Conservation (phyloP, 2,329 filamentous ascomycete genomes). For the Arthroderma uncinatum region DNA sequence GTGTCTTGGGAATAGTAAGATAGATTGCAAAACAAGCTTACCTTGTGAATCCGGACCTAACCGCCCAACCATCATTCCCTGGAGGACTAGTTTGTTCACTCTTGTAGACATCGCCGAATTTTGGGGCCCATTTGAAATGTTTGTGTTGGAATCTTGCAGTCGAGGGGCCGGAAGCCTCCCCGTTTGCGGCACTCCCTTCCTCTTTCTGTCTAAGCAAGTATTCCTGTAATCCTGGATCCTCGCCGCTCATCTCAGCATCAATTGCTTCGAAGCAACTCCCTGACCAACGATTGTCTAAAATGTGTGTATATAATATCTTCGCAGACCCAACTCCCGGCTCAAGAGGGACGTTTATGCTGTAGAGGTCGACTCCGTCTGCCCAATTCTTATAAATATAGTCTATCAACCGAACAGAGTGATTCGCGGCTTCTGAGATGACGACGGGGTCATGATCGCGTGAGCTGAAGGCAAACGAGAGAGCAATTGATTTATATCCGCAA, state of each 20-base stretch:
- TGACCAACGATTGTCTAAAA: conserved; percentile 86
- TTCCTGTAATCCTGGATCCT: conserved; percentile 56
- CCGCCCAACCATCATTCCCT: conserved; percentile 86
- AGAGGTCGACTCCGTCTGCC: conserved; percentile 66
- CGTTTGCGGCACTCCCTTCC: conserved; percentile 28
- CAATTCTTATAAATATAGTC: conserved; percentile 69
- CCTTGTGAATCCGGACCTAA: conserved; percentile 80
- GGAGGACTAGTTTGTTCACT: conserved; percentile 69
- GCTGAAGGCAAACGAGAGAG: conserved; percentile 84
- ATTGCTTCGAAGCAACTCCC: conserved; percentile 80
- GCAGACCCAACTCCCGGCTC: conserved; percentile 59
- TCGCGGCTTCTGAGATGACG: conserved; percentile 66
- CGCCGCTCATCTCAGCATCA: conserved; percentile 50
- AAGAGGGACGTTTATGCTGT: conserved; percentile 81
- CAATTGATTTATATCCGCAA: conserved; percentile 60
- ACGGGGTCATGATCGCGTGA: conserved; percentile 68
- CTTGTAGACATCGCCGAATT: conserved; percentile 74
- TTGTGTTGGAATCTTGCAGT: conserved; percentile 55
- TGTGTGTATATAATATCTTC: conserved; percentile 69
- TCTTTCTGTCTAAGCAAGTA: conserved; percentile 58
- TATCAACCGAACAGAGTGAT: conserved; percentile 63
- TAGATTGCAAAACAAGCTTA: conserved; percentile 27
- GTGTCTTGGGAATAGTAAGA: background rate
- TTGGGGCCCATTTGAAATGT: conserved; percentile 90
- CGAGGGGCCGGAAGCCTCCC: conserved; percentile 18